phyloP scores from a whole-genome alignment of 2,329 filamentous ascomycete genomes.

The Fusarium piperis region DNA sequence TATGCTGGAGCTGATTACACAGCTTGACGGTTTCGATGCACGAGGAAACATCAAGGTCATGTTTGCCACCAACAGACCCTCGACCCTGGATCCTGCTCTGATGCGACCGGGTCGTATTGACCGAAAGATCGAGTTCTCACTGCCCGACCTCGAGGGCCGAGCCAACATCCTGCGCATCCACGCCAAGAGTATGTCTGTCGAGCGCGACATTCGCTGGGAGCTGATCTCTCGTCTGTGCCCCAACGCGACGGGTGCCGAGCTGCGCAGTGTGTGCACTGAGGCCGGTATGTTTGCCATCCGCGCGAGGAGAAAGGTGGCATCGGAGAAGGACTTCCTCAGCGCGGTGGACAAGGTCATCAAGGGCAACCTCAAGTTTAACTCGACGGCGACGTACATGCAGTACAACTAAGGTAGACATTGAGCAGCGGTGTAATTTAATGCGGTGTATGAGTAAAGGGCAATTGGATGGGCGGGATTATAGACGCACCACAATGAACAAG shows the following conservation, averaged over 20 bases:
- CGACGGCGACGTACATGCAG: slow-evolving; percentile 96
- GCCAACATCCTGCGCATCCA: slow-evolving; percentile 98
- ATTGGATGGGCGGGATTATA: slow-evolving; percentile 37
- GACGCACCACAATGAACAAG: slow-evolving; percentile 37
- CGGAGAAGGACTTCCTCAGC: slow-evolving; percentile 98
- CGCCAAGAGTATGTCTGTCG: slow-evolving; percentile 99
- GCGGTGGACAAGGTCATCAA: slow-evolving; percentile 99
- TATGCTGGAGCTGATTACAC: slow-evolving; percentile 97
- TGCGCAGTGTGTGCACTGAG: slow-evolving; percentile 96
- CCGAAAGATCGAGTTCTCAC: slow-evolving; percentile 97
- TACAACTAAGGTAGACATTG: slow-evolving; percentile 78
- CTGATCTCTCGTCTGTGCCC: slow-evolving; percentile 96
- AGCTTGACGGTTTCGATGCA: slow-evolving; percentile 95
- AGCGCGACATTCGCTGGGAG: slow-evolving; percentile 99
- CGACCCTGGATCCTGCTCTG: slow-evolving; percentile 93
- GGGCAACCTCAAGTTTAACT: slow-evolving; percentile 99
- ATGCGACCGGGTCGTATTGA: slow-evolving; percentile 98
- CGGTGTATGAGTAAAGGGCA: slow-evolving; percentile 48
- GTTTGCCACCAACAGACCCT: slow-evolving; percentile 98
- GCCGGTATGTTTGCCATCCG: slow-evolving; percentile 99
- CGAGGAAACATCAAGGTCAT: slow-evolving; percentile 99
- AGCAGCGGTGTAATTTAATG: slow-evolving; percentile 41
- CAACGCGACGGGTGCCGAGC: slow-evolving; percentile 94
- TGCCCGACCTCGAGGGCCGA: slow-evolving; percentile 95
- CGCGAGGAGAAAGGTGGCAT: slow-evolving; percentile 93